Evolutionary conservation across 345 rosid genomes (phyloP).

Genomic region (Xanthoceras sorbifolium): DNA sequence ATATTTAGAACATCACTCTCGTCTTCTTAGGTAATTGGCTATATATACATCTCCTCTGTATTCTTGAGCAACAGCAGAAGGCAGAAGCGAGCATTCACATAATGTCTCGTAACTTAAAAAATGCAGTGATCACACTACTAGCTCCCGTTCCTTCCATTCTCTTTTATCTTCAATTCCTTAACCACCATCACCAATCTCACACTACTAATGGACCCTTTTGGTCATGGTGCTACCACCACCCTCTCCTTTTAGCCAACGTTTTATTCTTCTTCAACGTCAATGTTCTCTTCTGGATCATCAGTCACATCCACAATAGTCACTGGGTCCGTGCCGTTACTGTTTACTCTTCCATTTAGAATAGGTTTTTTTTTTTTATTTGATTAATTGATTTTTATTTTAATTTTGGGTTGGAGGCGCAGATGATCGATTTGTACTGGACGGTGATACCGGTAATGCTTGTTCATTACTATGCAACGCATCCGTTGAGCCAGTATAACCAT

Average conservation of each 20-base stretch:
- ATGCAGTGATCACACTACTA: constrained; percentile 62
- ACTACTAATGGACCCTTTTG: constrained; percentile 40
- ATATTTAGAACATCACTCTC: neutral
- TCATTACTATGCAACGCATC: constrained; percentile 77
- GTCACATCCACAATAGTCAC: constrained; percentile 74
- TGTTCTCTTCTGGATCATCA: constrained; percentile 83
- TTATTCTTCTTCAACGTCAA: constrained; percentile 95
- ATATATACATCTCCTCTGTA: neutral
- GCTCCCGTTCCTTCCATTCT: constrained; percentile 79
- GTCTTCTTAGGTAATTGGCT: neutral
- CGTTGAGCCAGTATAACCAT: constrained; percentile 53
- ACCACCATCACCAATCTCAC: constrained; percentile 24
- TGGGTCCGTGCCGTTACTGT: constrained; percentile 51
- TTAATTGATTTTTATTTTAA: constrained; percentile 5
- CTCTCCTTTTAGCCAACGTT: constrained; percentile 71
- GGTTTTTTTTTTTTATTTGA: neutral
- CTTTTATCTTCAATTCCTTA: constrained; percentile 65
- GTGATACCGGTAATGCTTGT: constrained; percentile 83
- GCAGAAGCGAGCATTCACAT: neutral
- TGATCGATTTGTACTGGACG: constrained; percentile 96
- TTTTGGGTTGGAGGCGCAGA: constrained; percentile 37
- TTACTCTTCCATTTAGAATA: neutral
- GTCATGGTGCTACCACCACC: constrained; percentile 80
- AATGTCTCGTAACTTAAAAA: constrained; percentile 56
- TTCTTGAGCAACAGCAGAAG: neutral